These are phyloP conservation scores for Hypomontagnella monticulosa DNA, from an alignment of 495 filamentous ascomycete genomes.

Conservation along the genomic window DNA sequence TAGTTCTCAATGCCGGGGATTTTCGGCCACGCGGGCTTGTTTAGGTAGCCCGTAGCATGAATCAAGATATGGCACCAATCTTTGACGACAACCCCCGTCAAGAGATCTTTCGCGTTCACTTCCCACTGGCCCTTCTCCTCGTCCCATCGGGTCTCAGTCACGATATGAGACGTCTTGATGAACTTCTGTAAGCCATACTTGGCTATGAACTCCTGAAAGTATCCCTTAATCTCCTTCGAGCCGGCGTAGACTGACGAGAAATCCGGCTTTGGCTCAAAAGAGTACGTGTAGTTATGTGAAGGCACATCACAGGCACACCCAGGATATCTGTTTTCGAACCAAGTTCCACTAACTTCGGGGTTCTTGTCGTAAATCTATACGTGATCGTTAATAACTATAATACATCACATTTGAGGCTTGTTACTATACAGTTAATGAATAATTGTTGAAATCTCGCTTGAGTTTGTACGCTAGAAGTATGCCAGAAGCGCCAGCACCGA, in stretches of 20 bases:
- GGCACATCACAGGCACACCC: conserved; percentile 49
- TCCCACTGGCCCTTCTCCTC: conserved; percentile 53
- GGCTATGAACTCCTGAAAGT: conserved; percentile 54
- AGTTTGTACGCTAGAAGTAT: conserved; percentile 49
- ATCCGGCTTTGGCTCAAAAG: conserved; percentile 61
- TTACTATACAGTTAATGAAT: conserved; percentile 17
- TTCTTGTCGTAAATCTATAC: conserved; percentile 41
- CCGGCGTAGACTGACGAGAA: conserved; percentile 58
- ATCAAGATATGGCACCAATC: conserved; percentile 63
- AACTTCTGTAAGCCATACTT: conserved; percentile 57
- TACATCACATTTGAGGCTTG: not conserved
- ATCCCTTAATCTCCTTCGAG: conserved; percentile 56
- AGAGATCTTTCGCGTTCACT: conserved; percentile 51
- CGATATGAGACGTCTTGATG: conserved; percentile 53
- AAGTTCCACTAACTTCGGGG: conserved; percentile 51
- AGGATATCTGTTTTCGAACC: conserved; percentile 54
- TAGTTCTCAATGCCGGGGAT: conserved; percentile 65
- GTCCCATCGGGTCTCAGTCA: conserved; percentile 53
- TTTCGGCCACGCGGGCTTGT: conserved; percentile 64
- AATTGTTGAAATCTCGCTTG: conserved; percentile 38
- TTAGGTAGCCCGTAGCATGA: conserved; percentile 50
- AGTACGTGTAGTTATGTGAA: conserved; percentile 58
- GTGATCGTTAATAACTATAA: not conserved
- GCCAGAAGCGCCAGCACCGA: conserved; percentile 55
- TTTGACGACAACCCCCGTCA: conserved; percentile 43